Base-by-base conservation (phyloP, 2,329 filamentous ascomycete species). In the Elsinoe batatas region DNA sequence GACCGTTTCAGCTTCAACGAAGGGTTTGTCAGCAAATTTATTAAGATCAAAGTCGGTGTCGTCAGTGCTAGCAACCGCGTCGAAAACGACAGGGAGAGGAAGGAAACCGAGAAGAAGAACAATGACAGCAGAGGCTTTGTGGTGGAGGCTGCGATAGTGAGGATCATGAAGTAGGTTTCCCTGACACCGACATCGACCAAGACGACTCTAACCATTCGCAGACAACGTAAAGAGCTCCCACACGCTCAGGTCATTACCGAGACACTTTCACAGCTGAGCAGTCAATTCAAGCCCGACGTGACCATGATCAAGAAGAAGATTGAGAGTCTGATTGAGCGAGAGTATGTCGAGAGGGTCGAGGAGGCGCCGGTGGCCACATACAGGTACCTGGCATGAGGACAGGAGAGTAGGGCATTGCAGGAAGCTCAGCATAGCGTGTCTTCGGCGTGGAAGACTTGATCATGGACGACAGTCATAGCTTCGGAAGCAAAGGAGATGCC, bases 31-130 rank as follows among this genome's bases (percentile, higher is more conserved):
- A 91, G 87, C 72, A 90, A 88, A 66, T 83, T 87, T 50, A 79
- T 93, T 64, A 89, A 88, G 68, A 88, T 96, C 71, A 95, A 95
- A 69, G 88, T 93, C 17, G 88, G 88, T 18, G 85, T 93, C 4
- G 86, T 95, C 62, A 87, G 78, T 50, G 81, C 83, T 1, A 80
- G 84, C 15, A 94, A 89, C 67, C 93, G 89, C 71, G 87, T 95
- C 0, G 91, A 97, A 71, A 88, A 82, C 53, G 75, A 79, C 53
- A 74, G 76, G 32, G 81, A 84, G 68, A 74, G 81, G 42, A 83
- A 81, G 69, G 81, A 81, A 53, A 91, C 87, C 0, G 84, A 90
- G 67, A 80, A 84, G 63, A 87, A 85, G 75, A 89, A 87, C 61
- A 81, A 87, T 62, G 82, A 88, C 66, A 83, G 80, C 18, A 76